Conservation (phyloP, 164 flowering plant species). For the Vitis vinifera region DNA sequence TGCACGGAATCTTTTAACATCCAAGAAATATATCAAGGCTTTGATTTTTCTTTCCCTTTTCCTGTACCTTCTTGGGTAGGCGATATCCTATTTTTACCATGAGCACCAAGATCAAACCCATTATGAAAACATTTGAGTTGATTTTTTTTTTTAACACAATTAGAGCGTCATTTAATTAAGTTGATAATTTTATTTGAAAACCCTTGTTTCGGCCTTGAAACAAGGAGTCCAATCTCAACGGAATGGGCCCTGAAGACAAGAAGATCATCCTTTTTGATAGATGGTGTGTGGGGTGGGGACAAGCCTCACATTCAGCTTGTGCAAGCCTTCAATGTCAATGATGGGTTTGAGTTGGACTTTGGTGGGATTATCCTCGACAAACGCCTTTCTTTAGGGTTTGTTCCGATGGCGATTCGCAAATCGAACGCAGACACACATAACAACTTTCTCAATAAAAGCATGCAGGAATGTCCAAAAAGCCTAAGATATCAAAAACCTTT, state of each 20-base stretch:
- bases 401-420: slow-evolving; percentile 7
- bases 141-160: no score
- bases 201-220: neutral
- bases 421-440: slow-evolving; percentile 6
- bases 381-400: neutral
- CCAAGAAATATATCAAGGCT: no score
- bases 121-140: no score
- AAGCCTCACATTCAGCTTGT: neutral
- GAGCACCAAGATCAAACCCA: no score
- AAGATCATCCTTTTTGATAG: neutral
- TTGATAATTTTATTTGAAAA: no score
- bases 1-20: no score
- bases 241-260: neutral
- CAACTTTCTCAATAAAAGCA: neutral
- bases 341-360: slow-evolving; percentile 2
- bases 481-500: no score
- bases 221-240: neutral
- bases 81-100: no score
- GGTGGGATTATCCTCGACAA: slow-evolving; percentile 18
- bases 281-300: neutral
- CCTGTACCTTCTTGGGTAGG: no score
- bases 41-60: no score
- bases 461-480: no score
- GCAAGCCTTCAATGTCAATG: neutral
- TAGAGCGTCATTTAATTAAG: no score